Evolutionary conservation across 2,329 filamentous ascomycete species (phyloP).

Genomic region (Phoma sp.): DNA sequence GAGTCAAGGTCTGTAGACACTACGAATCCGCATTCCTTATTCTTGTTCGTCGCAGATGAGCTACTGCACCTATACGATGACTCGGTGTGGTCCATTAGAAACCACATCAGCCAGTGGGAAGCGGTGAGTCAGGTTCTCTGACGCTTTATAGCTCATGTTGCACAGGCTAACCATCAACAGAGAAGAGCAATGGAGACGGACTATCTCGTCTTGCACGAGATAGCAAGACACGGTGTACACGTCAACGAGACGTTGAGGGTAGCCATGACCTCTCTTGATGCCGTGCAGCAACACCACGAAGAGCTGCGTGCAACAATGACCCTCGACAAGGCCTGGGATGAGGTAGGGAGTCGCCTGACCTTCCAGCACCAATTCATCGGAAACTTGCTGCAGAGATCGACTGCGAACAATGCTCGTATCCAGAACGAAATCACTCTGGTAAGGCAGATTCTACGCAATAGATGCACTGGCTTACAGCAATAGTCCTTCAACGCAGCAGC

Average conservation of each 20-base stretch:
- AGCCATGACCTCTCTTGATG: slow-evolving; percentile 17
- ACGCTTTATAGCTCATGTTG: neutral
- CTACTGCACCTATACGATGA: slow-evolving; percentile 23
- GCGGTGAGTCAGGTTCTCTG: slow-evolving; percentile 14
- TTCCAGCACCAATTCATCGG: neutral
- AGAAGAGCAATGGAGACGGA: slow-evolving; percentile 17
- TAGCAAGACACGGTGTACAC: slow-evolving; percentile 24
- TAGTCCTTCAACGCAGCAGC: slow-evolving; percentile 25
- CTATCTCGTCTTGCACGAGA: slow-evolving; percentile 23
- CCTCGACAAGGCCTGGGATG: no score
- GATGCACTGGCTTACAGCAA: no score
- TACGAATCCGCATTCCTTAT: neutral
- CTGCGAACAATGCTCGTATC: neutral
- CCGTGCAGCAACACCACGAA: slow-evolving; percentile 17
- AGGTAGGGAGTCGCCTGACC: no score
- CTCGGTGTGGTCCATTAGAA: slow-evolving; percentile 23
- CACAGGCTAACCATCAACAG: slow-evolving; percentile 2
- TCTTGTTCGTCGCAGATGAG: slow-evolving; percentile 12
- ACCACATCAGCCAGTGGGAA: slow-evolving; percentile 26
- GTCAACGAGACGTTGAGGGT: slow-evolving; percentile 22
- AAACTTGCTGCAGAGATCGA: neutral
- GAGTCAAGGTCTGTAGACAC: no score
- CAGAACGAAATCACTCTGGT: neutral
- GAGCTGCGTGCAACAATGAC: no score
- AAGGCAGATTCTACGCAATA: no score